Evolutionary conservation across 441 rosid species (phyloP).

Genomic region (Heliophila coronopifolia): DNA sequence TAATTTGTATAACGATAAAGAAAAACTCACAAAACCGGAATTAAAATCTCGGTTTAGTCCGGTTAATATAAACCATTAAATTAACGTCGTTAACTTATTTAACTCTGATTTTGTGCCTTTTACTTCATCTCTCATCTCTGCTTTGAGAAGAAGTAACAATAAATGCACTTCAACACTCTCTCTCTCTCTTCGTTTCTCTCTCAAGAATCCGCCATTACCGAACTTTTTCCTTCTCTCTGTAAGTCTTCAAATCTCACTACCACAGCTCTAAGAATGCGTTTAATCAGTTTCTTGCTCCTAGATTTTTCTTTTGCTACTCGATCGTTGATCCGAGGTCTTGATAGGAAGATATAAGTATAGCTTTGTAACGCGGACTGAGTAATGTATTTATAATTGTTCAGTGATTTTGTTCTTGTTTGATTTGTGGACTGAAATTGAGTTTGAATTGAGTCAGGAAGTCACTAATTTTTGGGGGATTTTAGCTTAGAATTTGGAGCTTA

Average conservation of each 20-base stretch:
- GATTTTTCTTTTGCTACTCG: constrained; percentile 16
- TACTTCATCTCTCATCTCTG: constrained; percentile 34
- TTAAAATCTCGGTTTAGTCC: not conserved
- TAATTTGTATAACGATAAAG: too few species aligned
- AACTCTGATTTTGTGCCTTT: constrained; percentile 17
- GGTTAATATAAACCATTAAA: not conserved
- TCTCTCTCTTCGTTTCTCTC: constrained; percentile 22
- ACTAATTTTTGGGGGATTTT: constrained; percentile 11
- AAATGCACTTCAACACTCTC: constrained; percentile 24
- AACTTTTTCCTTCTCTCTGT: constrained; percentile 2
- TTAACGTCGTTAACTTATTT: constrained; percentile 16
- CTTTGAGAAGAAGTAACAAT: constrained; percentile 35
- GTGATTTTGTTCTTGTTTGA: not conserved
- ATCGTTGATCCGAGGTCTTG: constrained; percentile 21
- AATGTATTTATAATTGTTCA: not conserved
- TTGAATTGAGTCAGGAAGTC: constrained; percentile 23
- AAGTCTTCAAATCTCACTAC: constrained; percentile 19
- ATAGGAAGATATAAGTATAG: constrained; percentile 17
- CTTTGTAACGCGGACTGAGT: not conserved
- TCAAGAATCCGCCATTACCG: constrained; percentile 20
- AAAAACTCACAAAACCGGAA: too few species aligned
- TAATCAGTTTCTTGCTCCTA: not conserved
- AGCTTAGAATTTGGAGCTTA: not conserved
- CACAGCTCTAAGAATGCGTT: not conserved
- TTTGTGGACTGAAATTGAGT: constrained; percentile 22